Evolutionary conservation across 129 eudicot species (phyloP).

Genomic region (Daucus carota): DNA sequence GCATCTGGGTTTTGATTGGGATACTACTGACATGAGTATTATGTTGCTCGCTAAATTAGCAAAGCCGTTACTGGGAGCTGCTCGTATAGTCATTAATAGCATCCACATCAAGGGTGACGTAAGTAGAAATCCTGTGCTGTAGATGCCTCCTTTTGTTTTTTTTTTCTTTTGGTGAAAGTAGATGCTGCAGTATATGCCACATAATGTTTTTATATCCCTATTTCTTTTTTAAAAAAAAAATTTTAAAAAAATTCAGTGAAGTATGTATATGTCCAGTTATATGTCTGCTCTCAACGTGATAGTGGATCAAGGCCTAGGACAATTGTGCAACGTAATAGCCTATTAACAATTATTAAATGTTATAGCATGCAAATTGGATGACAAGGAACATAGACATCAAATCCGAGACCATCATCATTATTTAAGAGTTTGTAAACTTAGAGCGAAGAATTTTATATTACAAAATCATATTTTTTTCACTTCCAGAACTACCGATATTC

Average conservation of each 20-base stretch:
- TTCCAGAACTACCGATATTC: neutral
- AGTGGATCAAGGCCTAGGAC: neutral
- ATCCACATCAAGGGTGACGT: constrained; percentile 96
- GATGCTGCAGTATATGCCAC: neutral
- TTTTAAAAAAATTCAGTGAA: neutral
- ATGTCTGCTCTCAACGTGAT: neutral
- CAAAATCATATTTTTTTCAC: neutral
- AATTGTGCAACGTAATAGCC: neutral
- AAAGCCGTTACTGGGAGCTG: constrained; percentile 79
- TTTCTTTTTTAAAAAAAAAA: neutral
- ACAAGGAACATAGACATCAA: neutral
- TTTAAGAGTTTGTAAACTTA: neutral
- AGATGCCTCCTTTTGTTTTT: neutral
- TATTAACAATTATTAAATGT: neutral
- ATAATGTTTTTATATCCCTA: neutral
- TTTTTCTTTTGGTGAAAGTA: neutral
- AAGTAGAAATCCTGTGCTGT: constrained; percentile 25
- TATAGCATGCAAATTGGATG: constrained; percentile 1
- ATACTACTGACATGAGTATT: constrained; percentile 67
- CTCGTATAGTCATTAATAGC: constrained; percentile 75
- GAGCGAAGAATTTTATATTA: neutral
- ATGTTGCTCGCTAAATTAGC: constrained; percentile 87
- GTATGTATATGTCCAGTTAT: neutral
- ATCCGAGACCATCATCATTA: neutral
- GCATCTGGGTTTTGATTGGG: constrained; percentile 94